Evolutionary conservation across 257 asterid genomes (phyloP), one percentile per base, ranked within the genome.

Genomic region (Petunia axillaris): DNA sequence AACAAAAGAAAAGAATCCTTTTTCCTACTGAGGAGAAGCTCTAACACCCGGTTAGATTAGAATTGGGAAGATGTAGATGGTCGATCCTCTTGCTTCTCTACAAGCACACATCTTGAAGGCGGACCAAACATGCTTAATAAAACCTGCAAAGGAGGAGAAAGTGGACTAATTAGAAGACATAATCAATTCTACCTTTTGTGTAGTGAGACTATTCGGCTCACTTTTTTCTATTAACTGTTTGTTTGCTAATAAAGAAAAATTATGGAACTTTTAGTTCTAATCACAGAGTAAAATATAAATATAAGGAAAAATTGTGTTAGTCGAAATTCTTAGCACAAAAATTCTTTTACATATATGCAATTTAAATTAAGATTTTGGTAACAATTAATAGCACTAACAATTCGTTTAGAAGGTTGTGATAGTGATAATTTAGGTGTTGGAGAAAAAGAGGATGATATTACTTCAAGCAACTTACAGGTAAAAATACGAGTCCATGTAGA

Each of bases 71-170:
- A 91, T 59, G 96, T 91, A 11, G 98, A 94, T 13, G 98, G 98
- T 65, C 98, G 91, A 73, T 93, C 95, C 53, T 93, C 99, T 88
- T 91, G 99, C 89, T 93, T 94, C 91, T 93, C 98, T 64, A 94
- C 87, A 5, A 93, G 90, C 82, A 95, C 91, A 37, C 97, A 93
- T 85, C 96, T 90, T 15, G 99, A 93, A 7, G 99, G 99, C n/a
- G 99, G 99, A 75, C 99, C 99, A 63, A 93, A 92, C 90, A 95
- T 85, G 91, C 99, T 95, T 82, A 93, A 78, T 53, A 95, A 78
- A 43, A 95, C 99, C 99, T 95, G 90, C 87, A 75, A 64, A 44
- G 78, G 5, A 46, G 46, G 44, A 82, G 35, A 81, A 52, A 52
- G 67, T 50, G 46, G 62, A 36, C 44, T 36, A 73, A 10, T 82